Base-by-base conservation (phyloP, 768 basidiomycete genomes). In the Dioszegia aurantiaca region DNA sequence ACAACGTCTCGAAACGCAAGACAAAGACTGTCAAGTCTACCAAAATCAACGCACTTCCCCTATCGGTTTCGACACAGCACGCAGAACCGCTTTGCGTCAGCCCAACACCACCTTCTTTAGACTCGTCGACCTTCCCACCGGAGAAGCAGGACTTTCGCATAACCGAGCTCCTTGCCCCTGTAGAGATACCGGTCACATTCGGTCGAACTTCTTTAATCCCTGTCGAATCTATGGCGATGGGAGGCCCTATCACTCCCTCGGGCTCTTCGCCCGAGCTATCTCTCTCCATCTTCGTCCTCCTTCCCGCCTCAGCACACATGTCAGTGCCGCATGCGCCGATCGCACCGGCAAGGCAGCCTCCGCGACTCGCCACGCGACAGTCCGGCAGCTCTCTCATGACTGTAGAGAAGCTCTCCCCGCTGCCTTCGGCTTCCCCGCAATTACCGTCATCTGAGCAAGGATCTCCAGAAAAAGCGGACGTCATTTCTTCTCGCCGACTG, bases 291-390 rank as follows among this genome's bases (percentile, higher is more conserved):
- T 54, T 67, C 33, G 65, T 70, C 33, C 52, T 70, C 16, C 59
- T 70, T 10, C 69, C 69, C 17, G 11, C 63, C 9, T 42, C 63
- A 4, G 65, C 65, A 9, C 66, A 70, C 39, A 24, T 57, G n/a
- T 58, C 54, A 21, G 56, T 58, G 11, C 31, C 63, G 10, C 55
- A 53, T 5, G 17, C 58, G 4, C 65, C 67, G 12, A 48, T 55
- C 31, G 55, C 33, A 17, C 55, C 24, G 24, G 31, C 49, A 3
- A 11, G 31, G 14, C 56, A 59, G 47, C 70, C 56, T 31, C 58
- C 41, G 28, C 65, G 60, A 6, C 36, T 72, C 6, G 28, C 31
- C 5, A 47, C 46, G 4, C 56, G 67, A 6, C 58, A 63, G 31
- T 69, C 67, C 1, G 61, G 65, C 12, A 56, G 58, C 23, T 56